Conservation (phyloP, 306 rosid genomes). For the Vachellia pachyceras region DNA sequence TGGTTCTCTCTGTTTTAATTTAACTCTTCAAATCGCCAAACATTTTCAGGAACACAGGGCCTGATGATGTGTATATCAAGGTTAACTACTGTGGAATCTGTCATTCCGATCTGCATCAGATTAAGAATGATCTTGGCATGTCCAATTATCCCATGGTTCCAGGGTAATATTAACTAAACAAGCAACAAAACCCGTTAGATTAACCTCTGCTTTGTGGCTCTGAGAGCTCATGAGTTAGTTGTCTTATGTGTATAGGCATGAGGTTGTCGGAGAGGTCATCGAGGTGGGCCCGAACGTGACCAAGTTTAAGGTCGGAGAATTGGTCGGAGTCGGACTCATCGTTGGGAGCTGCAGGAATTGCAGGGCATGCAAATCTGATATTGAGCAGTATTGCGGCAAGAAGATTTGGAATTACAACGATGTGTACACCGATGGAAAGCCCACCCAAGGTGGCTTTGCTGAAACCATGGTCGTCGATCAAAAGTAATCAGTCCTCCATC, state of each 20-base stretch:
- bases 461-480: slow-evolving; percentile 70
- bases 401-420: slow-evolving; percentile 81
- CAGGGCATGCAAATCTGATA: slow-evolving; percentile 63
- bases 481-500: slow-evolving; percentile 49
- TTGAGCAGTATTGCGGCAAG: slow-evolving; percentile 82
- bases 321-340: slow-evolving; percentile 74
- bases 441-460: slow-evolving; percentile 95
- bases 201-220: too few relatives aligned
- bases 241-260: slow-evolving; percentile 56
- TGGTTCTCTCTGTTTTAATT: neutral
- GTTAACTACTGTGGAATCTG: slow-evolving; percentile 84
- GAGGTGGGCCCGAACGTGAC: slow-evolving; percentile 80
- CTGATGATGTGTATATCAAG: slow-evolving; percentile 83
- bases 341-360: slow-evolving; percentile 82
- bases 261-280: slow-evolving; percentile 78
- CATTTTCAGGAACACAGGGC: slow-evolving; percentile 69
- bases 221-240: too few relatives aligned
- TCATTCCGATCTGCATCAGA: slow-evolving; percentile 78
- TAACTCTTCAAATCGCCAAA: neutral
- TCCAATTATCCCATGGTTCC: slow-evolving; percentile 93
- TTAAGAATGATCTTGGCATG: slow-evolving; percentile 80
- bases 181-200: too few relatives aligned
- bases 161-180: too few relatives aligned
- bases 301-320: slow-evolving; percentile 62
- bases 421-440: slow-evolving; percentile 67